Percentiles rank a stretch among this genome's conserved stretches.
phyloP scores from a whole-genome alignment of 2,329 filamentous ascomycete species.

The Dendryphion nanum region DNA sequence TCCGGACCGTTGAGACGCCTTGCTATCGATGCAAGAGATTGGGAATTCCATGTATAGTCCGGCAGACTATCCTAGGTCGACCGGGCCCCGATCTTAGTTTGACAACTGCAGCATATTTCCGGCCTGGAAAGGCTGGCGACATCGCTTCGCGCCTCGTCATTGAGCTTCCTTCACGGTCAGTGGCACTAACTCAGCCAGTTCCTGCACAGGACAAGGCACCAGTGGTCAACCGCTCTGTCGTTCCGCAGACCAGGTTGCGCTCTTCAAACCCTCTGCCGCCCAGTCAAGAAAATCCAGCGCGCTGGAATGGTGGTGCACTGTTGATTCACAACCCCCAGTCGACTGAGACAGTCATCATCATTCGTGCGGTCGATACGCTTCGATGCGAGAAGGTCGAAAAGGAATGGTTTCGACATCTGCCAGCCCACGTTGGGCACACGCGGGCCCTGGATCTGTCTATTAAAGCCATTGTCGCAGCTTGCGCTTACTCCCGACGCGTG shows the following conservation, averaged over 20 bases:
- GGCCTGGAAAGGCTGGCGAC: slow-evolving; percentile 4
- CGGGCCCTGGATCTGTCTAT: slow-evolving; percentile 14
- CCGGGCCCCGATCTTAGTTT: slow-evolving; percentile 6
- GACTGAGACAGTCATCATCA: slow-evolving; percentile 11
- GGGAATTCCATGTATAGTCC: slow-evolving; percentile 12
- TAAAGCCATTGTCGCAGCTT: slow-evolving; percentile 16
- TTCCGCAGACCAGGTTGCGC: slow-evolving; percentile 1
- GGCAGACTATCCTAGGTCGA: slow-evolving; percentile 13
- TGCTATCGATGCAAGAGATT: slow-evolving; percentile 15
- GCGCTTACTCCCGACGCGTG: slow-evolving; percentile 11
- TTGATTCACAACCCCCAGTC: slow-evolving; percentile 10
- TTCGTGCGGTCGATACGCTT: slow-evolving; percentile 11
- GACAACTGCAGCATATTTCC: slow-evolving; percentile 5
- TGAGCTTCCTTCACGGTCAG: slow-evolving; percentile 7
- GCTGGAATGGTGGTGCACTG: slow-evolving; percentile 7
- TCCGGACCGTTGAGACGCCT: slow-evolving; percentile 14
- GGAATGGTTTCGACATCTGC: slow-evolving; percentile 17
- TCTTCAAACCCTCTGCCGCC: slow-evolving; percentile 5
- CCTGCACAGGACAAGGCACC: slow-evolving; percentile 7
- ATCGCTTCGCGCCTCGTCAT: slow-evolving; percentile 9
- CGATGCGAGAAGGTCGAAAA: slow-evolving; percentile 12
- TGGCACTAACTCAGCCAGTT: slow-evolving; percentile 5
- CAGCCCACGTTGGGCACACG: slow-evolving; percentile 13
- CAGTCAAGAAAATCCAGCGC: slow-evolving; percentile 5
- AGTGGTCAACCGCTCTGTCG: slow-evolving; percentile 4